Evolutionary conservation across 2,329 filamentous ascomycete genomes (phyloP).

Genomic region (Ustulina deusta): DNA sequence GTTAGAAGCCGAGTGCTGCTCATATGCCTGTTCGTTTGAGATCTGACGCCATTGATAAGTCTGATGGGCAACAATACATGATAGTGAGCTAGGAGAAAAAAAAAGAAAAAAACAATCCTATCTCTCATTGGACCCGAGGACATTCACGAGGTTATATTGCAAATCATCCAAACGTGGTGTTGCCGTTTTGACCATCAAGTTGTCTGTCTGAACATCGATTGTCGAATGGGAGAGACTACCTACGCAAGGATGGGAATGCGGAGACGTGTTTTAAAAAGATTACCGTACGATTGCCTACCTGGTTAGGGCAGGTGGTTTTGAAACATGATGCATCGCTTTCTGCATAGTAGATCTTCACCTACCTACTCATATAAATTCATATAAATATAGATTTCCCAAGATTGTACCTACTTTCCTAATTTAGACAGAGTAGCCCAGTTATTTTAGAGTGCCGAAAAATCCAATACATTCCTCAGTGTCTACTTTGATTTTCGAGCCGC

Average conservation of each 20-base stretch:
- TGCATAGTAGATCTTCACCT: no score
- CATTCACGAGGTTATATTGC: background rate
- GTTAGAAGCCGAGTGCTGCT: background rate
- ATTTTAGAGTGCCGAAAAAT: background rate
- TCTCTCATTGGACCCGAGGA: background rate
- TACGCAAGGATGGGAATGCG: no score
- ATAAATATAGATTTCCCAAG: no score
- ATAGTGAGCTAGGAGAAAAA: background rate
- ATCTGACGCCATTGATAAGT: slow-evolving; percentile 32
- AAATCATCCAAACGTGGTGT: background rate
- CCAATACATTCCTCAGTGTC: background rate
- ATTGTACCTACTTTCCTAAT: no score
- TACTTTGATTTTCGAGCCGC: background rate
- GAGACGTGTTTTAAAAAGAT: slow-evolving; percentile 7
- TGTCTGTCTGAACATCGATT: slow-evolving; percentile 2
- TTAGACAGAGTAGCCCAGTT: background rate
- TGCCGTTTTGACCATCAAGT: slow-evolving; percentile 33
- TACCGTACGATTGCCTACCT: no score
- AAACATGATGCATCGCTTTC: slow-evolving; percentile 3
- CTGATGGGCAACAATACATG: background rate
- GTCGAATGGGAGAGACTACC: background rate
- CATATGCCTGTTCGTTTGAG: background rate
- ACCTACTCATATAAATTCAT: no score
- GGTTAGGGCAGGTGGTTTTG: no score
- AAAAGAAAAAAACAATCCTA: background rate